These are phyloP conservation scores for Aureobasidium uvarum DNA, from an alignment of 2,329 filamentous ascomycete species.

Conservation along the genomic window DNA sequence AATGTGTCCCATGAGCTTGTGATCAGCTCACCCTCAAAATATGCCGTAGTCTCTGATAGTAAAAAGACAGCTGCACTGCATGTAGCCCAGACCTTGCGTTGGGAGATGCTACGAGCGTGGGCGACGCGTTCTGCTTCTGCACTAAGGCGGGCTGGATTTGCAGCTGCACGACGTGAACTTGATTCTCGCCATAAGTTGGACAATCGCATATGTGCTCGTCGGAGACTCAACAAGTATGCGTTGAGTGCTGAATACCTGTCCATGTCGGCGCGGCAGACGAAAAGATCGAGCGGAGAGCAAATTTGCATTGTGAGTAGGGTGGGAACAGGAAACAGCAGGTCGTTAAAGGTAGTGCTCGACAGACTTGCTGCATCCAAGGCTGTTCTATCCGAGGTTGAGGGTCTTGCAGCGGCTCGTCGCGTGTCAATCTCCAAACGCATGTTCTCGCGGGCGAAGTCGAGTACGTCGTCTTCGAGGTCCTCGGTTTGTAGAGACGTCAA, in stretches of 20 bases:
- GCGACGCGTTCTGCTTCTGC: conserved; percentile 60
- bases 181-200: conserved; percentile 85
- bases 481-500: conserved; percentile 76
- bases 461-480: conserved; percentile 67
- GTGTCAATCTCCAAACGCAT: conserved; percentile 65
- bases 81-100: conserved; percentile 87
- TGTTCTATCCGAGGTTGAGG: conserved; percentile 36
- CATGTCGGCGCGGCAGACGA: conserved; percentile 73
- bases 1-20: conserved; percentile 78
- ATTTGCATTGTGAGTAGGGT: conserved; percentile 70
- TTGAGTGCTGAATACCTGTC: conserved; percentile 81
- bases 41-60: conserved; percentile 79
- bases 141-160: not conserved
- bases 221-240: conserved; percentile 80
- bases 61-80: conserved; percentile 86
- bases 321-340: conserved; percentile 76
- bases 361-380: conserved; percentile 3
- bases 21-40: conserved; percentile 87
- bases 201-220: conserved; percentile 79
- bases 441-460: conserved; percentile 78
- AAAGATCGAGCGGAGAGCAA: conserved; percentile 78
- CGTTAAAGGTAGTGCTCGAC: conserved; percentile 57
- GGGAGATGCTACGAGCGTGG: conserved; percentile 60
- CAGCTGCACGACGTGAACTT: conserved; percentile 60
- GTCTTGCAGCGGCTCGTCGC: conserved; percentile 41